These are phyloP conservation scores for Blakeslea trispora DNA, from an alignment of 371 early-diverging fungal species.

Conservation along the genomic window DNA sequence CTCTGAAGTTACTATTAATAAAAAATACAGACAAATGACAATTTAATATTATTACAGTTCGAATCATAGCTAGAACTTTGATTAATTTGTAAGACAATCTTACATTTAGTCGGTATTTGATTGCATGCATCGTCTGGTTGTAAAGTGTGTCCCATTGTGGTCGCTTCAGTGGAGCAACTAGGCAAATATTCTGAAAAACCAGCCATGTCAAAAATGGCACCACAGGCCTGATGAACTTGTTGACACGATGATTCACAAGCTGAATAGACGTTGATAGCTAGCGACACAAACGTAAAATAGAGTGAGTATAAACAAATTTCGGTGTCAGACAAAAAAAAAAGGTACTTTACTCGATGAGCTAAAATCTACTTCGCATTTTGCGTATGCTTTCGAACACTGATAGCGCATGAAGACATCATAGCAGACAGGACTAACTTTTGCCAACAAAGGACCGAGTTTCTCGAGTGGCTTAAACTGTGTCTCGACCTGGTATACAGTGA, in stretches of 20 bases:
- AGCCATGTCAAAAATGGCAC: conserved; percentile 11
- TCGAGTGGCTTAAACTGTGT: conserved; percentile 11
- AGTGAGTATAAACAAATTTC: too few species aligned
- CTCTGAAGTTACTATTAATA: conserved; percentile 15
- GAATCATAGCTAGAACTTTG: too few species aligned
- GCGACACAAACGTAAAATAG: neutral
- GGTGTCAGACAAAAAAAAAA: too few species aligned
- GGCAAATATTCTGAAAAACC: conserved; percentile 10
- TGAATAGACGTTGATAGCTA: conserved; percentile 11
- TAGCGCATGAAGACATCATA: conserved; percentile 24
- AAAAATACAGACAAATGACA: neutral
- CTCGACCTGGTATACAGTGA: conserved; percentile 7
- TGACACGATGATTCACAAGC: conserved; percentile 25
- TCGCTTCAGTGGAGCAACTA: conserved; percentile 15
- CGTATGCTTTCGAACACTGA: conserved; percentile 25
- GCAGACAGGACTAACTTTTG: conserved; percentile 18
- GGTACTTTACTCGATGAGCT: conserved; percentile 22
- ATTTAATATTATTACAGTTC: too few species aligned
- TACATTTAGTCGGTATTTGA: conserved; percentile 24
- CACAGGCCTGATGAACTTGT: conserved; percentile 8
- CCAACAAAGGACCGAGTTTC: conserved; percentile 5
- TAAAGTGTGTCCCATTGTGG: conserved; percentile 2
- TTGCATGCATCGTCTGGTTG: conserved; percentile 24
- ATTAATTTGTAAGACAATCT: neutral
- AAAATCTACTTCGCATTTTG: conserved; percentile 23